Conservation (phyloP, 805 yeast species). For the Candida ponderosae region DNA sequence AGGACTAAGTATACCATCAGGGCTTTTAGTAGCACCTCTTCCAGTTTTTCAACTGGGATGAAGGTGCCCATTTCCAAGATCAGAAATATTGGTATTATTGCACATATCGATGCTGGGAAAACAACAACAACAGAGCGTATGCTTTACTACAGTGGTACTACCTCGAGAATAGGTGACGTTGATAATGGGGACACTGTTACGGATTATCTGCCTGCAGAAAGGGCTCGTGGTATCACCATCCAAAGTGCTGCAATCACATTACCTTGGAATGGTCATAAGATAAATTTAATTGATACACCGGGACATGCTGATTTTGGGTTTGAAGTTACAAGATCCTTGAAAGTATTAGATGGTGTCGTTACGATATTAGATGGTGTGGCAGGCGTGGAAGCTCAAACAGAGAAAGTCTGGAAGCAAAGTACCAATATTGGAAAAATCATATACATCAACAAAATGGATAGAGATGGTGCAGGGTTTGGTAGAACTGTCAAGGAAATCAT, state of each 20-base stretch:
- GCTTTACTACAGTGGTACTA: slow-evolving; percentile 84
- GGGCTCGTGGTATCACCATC: slow-evolving; percentile 91
- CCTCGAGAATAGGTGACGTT: slow-evolving; percentile 78
- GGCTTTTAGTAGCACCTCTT: neutral
- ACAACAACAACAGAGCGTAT: slow-evolving; percentile 96
- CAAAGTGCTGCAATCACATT: slow-evolving; percentile 94
- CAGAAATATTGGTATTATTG: slow-evolving; percentile 91
- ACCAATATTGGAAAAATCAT: slow-evolving; percentile 67
- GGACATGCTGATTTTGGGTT: slow-evolving; percentile 98
- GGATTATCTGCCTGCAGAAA: slow-evolving; percentile 83
- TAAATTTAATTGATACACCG: slow-evolving; percentile 93
- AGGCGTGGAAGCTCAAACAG: slow-evolving; percentile 98
- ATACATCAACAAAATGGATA: slow-evolving; percentile 91
- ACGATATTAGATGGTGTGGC: slow-evolving; percentile 92
- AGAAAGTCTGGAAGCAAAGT: slow-evolving; percentile 93
- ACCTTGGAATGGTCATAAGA: slow-evolving; percentile 70
- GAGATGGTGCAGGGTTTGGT: slow-evolving; percentile 92
- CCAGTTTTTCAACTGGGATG: neutral
- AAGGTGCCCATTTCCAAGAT: slow-evolving; percentile 26
- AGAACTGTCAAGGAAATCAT: slow-evolving; percentile 83
- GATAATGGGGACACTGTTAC: slow-evolving; percentile 97
- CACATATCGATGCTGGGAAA: slow-evolving; percentile 99
- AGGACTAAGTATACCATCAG: neutral
- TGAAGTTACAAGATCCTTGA: slow-evolving; percentile 82
- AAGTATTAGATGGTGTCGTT: slow-evolving; percentile 92